A percentile compares a stretch with the other conserved stretches of the same genome.
Evolutionary conservation across 805 yeast genomes (phyloP).

Genomic region (Pichia kluyveri): DNA sequence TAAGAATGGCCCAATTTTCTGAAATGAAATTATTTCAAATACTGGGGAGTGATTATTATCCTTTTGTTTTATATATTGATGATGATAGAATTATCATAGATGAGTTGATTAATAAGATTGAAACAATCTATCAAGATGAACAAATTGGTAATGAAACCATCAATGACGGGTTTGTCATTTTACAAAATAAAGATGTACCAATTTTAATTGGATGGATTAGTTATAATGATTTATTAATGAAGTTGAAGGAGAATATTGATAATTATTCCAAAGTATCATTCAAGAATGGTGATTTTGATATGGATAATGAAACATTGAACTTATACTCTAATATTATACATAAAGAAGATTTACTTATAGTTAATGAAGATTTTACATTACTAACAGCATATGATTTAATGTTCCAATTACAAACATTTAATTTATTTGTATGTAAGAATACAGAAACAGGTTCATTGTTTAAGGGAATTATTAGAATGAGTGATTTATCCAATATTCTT

Average conservation of each 20-base stretch:
- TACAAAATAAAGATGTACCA: neutral
- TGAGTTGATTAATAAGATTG: neutral
- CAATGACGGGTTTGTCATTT: constrained; percentile 7
- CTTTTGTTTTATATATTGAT: constrained; percentile 1
- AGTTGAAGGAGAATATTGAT: neutral
- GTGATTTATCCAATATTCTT: constrained; percentile 6
- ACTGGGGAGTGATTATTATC: neutral
- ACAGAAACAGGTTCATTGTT: constrained; percentile 8
- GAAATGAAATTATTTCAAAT: constrained; percentile 1
- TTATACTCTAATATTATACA: constrained; percentile 4
- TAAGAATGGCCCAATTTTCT: constrained; percentile 29
- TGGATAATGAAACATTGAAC: neutral
- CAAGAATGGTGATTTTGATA: too few species aligned
- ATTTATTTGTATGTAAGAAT: constrained; percentile 24
- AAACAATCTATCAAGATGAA: neutral
- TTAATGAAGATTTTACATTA: constrained; percentile 25
- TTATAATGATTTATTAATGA: constrained; percentile 1
- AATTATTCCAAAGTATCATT: neutral
- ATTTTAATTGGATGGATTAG: constrained; percentile 6
- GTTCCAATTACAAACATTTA: constrained; percentile 28
- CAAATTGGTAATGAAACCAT: neutral
- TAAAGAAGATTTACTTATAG: constrained; percentile 15
- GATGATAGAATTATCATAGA: neutral
- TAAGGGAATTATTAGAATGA: constrained; percentile 7
- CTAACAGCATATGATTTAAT: constrained; percentile 30